A percentile compares a stretch with the other conserved stretches of the same genome.
Evolutionary conservation across 176 grass and related monocot species (phyloP).

Genomic region (Leersia perrieri): DNA sequence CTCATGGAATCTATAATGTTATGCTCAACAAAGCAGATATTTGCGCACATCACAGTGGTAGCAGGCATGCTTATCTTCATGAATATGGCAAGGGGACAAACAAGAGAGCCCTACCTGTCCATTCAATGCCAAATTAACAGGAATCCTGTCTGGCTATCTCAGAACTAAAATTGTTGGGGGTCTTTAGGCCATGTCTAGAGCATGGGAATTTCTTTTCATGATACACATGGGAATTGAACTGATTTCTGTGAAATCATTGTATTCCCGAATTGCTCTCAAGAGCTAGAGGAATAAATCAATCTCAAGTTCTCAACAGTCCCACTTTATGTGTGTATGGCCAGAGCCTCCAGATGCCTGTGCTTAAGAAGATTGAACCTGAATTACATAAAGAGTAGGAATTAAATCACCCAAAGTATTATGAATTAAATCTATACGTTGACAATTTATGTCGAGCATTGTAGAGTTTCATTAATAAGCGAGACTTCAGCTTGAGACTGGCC

Average conservation of each 20-base stretch:
- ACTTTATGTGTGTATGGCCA: background rate
- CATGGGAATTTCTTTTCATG: background rate
- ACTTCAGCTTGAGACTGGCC: background rate
- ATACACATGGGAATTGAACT: background rate
- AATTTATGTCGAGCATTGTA: background rate
- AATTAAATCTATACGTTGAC: background rate
- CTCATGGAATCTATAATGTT: background rate
- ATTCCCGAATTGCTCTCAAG: background rate
- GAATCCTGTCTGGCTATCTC: background rate
- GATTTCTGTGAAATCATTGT: background rate
- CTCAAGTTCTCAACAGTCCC: too few relatives aligned
- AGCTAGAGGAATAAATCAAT: background rate
- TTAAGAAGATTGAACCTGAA: background rate
- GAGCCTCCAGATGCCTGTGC: too few relatives aligned
- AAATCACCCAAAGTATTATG: background rate
- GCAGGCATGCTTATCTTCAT: conserved; percentile 2
- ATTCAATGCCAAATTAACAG: background rate
- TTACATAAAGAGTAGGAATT: too few relatives aligned
- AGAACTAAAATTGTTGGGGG: background rate
- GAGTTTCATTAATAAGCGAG: background rate
- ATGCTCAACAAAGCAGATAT: background rate
- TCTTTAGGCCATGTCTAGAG: background rate
- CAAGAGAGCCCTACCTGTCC: background rate
- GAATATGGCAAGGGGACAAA: background rate
- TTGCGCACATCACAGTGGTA: background rate